Conservation (phyloP, 768 basidiomycete species). For the Amanita phalloides region DNA sequence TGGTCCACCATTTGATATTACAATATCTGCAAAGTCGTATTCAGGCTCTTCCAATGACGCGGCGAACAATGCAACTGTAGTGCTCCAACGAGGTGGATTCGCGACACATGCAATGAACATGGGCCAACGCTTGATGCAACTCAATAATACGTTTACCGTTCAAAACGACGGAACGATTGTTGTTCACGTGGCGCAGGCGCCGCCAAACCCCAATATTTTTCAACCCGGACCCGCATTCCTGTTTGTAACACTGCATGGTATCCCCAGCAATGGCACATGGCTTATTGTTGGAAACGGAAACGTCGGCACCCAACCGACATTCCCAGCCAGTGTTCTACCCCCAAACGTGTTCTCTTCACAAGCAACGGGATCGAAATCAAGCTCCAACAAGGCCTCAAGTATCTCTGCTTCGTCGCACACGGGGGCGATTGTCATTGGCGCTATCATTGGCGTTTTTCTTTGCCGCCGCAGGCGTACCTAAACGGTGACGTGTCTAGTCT, state of each 20-base stretch:
- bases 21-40: constrained; percentile 55
- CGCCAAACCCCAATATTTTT: constrained; percentile 77
- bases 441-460: neutral
- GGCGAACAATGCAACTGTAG: constrained; percentile 64
- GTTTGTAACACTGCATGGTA: constrained; percentile 74
- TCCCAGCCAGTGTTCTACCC: constrained; percentile 35
- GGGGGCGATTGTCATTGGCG: constrained; percentile 53
- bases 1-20: constrained; percentile 71
- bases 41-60: constrained; percentile 57
- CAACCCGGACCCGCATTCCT: constrained; percentile 82
- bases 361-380: neutral
- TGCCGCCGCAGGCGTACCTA: neutral
- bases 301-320: constrained; percentile 57
- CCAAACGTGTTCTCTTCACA: constrained; percentile 30
- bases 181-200: constrained; percentile 73
- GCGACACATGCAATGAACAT: constrained; percentile 84
- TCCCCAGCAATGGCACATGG: constrained; percentile 71
- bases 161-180: constrained; percentile 67
- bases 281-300: constrained; percentile 73
- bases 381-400: no score
- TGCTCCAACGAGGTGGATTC: constrained; percentile 73
- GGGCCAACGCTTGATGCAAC: constrained; percentile 73
- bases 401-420: constrained; percentile 38
- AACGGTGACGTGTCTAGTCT: neutral
- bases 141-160: constrained; percentile 79